A percentile compares a stretch with the other conserved stretches of the same genome.
These are phyloP conservation scores for Termitomyces sp. DNA, from an alignment of 768 basidiomycete genomes.

Conservation along the genomic window DNA sequence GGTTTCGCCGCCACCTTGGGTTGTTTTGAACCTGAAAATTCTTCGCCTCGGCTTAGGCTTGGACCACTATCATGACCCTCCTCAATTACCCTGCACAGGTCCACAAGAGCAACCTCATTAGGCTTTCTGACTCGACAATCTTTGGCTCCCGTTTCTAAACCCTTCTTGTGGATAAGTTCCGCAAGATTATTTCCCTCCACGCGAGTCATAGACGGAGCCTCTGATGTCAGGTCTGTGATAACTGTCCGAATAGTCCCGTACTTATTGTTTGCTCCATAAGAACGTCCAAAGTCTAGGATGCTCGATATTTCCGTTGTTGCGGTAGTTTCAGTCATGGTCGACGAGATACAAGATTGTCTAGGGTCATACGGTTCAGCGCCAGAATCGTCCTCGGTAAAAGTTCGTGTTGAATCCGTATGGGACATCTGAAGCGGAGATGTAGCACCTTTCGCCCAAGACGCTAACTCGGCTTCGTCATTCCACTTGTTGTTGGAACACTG, in stretches of 20 bases:
- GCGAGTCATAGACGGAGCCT: constrained; percentile 56
- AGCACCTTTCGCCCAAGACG: constrained; percentile 23
- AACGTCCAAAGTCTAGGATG: constrained; percentile 40
- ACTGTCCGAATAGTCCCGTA: constrained; percentile 80
- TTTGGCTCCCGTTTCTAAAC: constrained; percentile 14
- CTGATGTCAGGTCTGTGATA: constrained; percentile 78
- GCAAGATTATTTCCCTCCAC: constrained; percentile 60
- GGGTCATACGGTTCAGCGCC: constrained; percentile 27
- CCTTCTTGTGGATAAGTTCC: constrained; percentile 35
- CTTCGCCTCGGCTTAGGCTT: constrained; percentile 13
- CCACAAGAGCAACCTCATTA: constrained; percentile 56
- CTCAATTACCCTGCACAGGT: constrained; percentile 65
- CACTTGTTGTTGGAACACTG: constrained; percentile 27
- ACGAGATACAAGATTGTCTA: constrained; percentile 62
- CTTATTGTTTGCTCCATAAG: constrained; percentile 43
- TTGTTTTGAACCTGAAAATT: constrained; percentile 11
- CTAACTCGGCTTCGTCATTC: constrained; percentile 24
- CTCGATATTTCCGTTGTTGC: constrained; percentile 52
- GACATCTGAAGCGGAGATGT: constrained; percentile 23
- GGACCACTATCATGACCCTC: constrained; percentile 55
- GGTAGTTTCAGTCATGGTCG: constrained; percentile 51
- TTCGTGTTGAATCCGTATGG: constrained; percentile 26
- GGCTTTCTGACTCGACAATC: constrained; percentile 48
- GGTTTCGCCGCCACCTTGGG: constrained; percentile 16
- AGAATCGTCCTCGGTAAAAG: constrained; percentile 34